phyloP scores from a whole-genome alignment of 495 filamentous ascomycete genomes.

The Penicillium roqueforti region DNA sequence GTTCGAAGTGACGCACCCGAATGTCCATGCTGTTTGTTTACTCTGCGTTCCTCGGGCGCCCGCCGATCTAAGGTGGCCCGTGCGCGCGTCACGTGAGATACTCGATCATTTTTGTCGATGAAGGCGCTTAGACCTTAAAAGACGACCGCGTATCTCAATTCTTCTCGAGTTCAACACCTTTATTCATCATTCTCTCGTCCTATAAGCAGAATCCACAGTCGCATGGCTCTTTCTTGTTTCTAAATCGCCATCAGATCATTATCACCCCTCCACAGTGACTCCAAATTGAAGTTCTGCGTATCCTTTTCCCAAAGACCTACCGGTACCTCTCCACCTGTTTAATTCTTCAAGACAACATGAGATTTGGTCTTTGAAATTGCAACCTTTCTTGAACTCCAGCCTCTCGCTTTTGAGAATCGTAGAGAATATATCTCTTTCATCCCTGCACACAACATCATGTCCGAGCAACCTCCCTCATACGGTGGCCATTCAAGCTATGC shows the following conservation, averaged over 20 bases:
- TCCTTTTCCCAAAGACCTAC: not conserved
- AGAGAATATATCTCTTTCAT: not conserved
- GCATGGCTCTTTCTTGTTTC: not conserved
- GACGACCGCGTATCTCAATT: not conserved
- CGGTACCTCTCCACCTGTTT: not conserved
- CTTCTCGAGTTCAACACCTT: not conserved
- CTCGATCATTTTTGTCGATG: conserved; percentile 18
- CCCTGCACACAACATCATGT: conserved; percentile 36
- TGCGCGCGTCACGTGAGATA: conserved; percentile 25
- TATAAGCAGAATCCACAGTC: not conserved
- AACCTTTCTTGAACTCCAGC: not conserved
- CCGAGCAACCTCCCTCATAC: conserved; percentile 52
- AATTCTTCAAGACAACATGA: conserved; percentile 1
- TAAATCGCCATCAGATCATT: not conserved
- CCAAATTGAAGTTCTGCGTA: not conserved
- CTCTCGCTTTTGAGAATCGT: not conserved
- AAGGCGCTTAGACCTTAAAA: conserved; percentile 21
- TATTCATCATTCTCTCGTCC: not conserved
- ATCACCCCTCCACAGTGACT: not conserved
- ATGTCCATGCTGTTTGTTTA: conserved; percentile 40
- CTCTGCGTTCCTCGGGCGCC: conserved; percentile 38
- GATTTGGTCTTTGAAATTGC: conserved; percentile 1
- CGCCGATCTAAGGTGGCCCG: conserved; percentile 33
- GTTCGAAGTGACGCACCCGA: conserved; percentile 21
- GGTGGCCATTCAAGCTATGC: conserved; percentile 37